These are phyloP conservation scores for Cladosporium sp. DNA, from an alignment of 2,329 filamentous ascomycete genomes.

Conservation along the genomic window DNA sequence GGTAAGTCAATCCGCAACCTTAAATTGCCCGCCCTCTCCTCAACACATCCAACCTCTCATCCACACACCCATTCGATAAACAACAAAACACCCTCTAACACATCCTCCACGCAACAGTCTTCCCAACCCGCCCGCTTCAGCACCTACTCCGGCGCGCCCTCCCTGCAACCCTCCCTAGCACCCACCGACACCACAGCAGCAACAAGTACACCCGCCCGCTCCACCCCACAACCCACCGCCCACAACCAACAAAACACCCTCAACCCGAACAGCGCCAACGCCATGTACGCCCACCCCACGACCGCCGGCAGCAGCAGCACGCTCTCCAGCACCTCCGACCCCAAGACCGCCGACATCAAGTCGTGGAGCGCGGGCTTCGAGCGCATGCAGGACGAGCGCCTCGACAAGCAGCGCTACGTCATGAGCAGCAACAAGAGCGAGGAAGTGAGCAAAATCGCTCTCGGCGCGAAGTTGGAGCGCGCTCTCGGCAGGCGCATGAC, in stretches of 20 bases:
- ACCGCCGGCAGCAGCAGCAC: conserved; percentile 25
- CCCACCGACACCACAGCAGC: conserved; percentile 31
- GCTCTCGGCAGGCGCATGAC: conserved; percentile 83
- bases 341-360: conserved; percentile 61
- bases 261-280: conserved; percentile 30
- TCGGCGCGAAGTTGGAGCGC: conserved; percentile 86
- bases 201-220: conserved; percentile 27
- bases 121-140: conserved; percentile 39
- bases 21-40: not conserved
- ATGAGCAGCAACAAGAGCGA: conserved; percentile 76
- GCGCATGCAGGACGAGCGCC: conserved; percentile 84
- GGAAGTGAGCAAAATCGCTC: conserved; percentile 77
- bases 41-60: not conserved
- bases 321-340: conserved; percentile 35
- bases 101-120: not conserved
- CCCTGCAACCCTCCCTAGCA: conserved; percentile 48
- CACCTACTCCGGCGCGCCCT: conserved; percentile 48
- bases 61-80: too few relatives aligned
- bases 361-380: conserved; percentile 76
- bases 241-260: conserved; percentile 17
- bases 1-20: not conserved
- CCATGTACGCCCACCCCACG: conserved; percentile 24
- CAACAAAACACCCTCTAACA: not conserved
- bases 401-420: conserved; percentile 75
- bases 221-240: conserved; percentile 12